Evolutionary conservation across 495 filamentous ascomycete species (phyloP), one percentile per base, ranked within the genome.

Genomic region (Halenospora varia): DNA sequence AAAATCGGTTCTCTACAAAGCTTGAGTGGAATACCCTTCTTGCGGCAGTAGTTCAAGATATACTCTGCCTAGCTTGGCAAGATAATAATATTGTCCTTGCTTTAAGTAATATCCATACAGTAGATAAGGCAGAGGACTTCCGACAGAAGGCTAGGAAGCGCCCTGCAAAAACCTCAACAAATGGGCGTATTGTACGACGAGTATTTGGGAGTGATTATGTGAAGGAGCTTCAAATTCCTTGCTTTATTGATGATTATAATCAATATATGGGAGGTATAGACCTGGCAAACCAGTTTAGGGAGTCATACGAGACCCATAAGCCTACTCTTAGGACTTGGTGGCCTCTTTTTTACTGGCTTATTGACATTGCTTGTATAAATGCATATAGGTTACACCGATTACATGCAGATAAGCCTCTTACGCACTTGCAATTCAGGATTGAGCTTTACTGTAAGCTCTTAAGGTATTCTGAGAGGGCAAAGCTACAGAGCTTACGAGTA

Each of bases 221-320:
- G 15, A 61, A 54, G 29, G 45, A 55, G 18, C 10, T 66, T 2
- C 2, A 23, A 11, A 62, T 66, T 13, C 52, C 56, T 17, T 11
- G 40, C 17, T 45, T 47, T 56, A 65, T 68, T 53, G 48, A 67
- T 50, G 66, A 70, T 42, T 70, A 66, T 56, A 68, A 68, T 53
- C 53, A 65, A 25, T 54, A 67, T 64, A 66, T 65, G 50, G 62
- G 61, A 48, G 62, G 64, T 15, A 54, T 68, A n/a, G 63, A 68
- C 57, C 63, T 68, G 50, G 61, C 61, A 46, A 61, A 66, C 54
- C 61, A 67, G 39, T 52, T 62, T 24, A 45, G 62, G 9, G 55
- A 56, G 23, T 59, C 59, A 39, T 70, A 67, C 50, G 22, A 46
- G 19, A 62, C 56, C 4, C 62, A 69, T 25, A 56, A 48, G 24